Evolutionary conservation across 768 basidiomycete species (phyloP).

Genomic region (Cystobasidiopsis lactophilus): DNA sequence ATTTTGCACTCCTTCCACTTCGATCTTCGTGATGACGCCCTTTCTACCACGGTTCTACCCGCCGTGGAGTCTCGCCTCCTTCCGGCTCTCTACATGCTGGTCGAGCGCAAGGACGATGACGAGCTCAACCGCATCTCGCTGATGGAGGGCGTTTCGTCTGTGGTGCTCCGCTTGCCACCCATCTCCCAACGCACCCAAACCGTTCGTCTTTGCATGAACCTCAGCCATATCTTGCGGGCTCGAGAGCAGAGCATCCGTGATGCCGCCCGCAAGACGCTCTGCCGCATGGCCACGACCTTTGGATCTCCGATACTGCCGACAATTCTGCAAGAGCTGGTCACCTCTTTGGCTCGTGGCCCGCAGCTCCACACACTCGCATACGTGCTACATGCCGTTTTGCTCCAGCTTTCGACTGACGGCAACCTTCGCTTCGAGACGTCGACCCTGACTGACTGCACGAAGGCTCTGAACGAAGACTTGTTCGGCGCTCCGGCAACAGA

Average conservation of each 20-base stretch:
- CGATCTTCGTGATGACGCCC: slow-evolving; percentile 37
- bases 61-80: slow-evolving; percentile 48
- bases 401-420: slow-evolving; percentile 45
- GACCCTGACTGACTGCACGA: slow-evolving; percentile 54
- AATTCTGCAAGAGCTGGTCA: slow-evolving; percentile 57
- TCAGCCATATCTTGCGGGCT: slow-evolving; percentile 78
- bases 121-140: slow-evolving; percentile 72
- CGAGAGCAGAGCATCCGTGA: slow-evolving; percentile 82
- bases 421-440: slow-evolving; percentile 37
- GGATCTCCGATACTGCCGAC: slow-evolving; percentile 53
- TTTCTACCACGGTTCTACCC: slow-evolving; percentile 10
- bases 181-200: slow-evolving; percentile 44
- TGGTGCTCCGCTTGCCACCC: slow-evolving; percentile 57
- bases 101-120: slow-evolving; percentile 66
- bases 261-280: slow-evolving; percentile 56
- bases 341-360: slow-evolving; percentile 67
- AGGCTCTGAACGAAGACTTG: slow-evolving; percentile 62
- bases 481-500: slow-evolving; percentile 88
- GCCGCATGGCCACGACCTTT: slow-evolving; percentile 48
- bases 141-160: slow-evolving; percentile 60
- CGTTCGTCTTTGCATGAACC: slow-evolving; percentile 50
- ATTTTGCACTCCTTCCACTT: slow-evolving; percentile 83
- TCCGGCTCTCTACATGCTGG: slow-evolving; percentile 51
- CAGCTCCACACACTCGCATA: slow-evolving; percentile 83
- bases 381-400: slow-evolving; percentile 54